Evolutionary conservation across 495 filamentous ascomycete species (phyloP).

Genomic region (Hypoxylon lenormandii): DNA sequence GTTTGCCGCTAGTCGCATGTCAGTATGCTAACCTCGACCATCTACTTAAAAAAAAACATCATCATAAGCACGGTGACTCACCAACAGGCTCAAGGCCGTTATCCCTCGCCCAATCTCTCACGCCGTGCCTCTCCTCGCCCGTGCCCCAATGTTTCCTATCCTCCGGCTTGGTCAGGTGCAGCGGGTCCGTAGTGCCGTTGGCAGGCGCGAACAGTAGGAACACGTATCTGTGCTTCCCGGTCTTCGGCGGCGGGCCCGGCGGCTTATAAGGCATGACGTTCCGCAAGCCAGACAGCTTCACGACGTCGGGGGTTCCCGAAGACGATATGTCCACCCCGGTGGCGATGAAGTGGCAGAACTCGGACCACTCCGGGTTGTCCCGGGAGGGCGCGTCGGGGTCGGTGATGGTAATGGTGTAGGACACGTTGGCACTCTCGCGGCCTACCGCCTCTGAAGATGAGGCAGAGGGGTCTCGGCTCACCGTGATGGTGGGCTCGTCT

Average conservation of each 20-base stretch:
- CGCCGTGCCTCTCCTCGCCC: slow-evolving; percentile 66
- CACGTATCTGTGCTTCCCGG: slow-evolving; percentile 76
- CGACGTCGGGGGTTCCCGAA: slow-evolving; percentile 24
- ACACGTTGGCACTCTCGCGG: slow-evolving; percentile 4
- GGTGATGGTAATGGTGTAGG: slow-evolving; percentile 66
- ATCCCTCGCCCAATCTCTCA: slow-evolving; percentile 71
- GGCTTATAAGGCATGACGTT: slow-evolving; percentile 70
- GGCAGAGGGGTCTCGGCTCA: slow-evolving; percentile 31
- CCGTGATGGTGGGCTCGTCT: slow-evolving; percentile 61
- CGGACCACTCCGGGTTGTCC: slow-evolving; percentile 72
- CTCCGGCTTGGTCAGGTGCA: slow-evolving; percentile 65
- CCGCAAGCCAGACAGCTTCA: slow-evolving; percentile 45
- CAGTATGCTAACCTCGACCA: slow-evolving; percentile 24
- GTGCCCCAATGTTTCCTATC: slow-evolving; percentile 74
- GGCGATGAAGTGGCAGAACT: slow-evolving; percentile 79
- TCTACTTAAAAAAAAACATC: neutral
- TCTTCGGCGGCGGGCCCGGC: slow-evolving; percentile 72
- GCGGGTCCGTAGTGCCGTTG: slow-evolving; percentile 53
- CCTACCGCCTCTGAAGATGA: slow-evolving; percentile 13
- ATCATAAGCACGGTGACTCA: too few relatives aligned
- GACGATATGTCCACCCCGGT: slow-evolving; percentile 47
- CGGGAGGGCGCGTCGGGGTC: slow-evolving; percentile 78
- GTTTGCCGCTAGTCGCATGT: slow-evolving; percentile 65
- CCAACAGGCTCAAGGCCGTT: slow-evolving; percentile 72
- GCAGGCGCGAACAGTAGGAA: slow-evolving; percentile 67